Percentiles rank a stretch among this genome's conserved stretches.
phyloP scores from a whole-genome alignment of 345 rosid species.

The Microthlaspi erraticum region DNA sequence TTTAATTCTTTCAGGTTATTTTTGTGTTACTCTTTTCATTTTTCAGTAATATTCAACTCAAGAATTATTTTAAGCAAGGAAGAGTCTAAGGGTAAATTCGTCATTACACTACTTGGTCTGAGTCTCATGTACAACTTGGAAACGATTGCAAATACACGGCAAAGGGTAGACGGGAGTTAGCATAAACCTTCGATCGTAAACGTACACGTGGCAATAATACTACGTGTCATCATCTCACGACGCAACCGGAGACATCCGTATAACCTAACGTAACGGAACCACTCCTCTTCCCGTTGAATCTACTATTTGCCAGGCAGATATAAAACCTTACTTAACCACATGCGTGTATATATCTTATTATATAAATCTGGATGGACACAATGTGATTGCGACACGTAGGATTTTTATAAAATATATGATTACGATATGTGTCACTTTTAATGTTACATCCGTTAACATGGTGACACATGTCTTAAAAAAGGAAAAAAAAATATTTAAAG shows the following conservation, averaged over 20 bases:
- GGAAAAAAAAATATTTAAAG: too few species aligned
- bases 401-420: too few species aligned
- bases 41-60: too few species aligned
- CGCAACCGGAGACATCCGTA: background rate
- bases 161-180: conserved; percentile 17
- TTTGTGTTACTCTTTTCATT: too few species aligned
- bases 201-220: conserved; percentile 18
- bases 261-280: conserved; percentile 42
- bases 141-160: conserved; percentile 32
- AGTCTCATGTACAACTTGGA: conserved; percentile 30
- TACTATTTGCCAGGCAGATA: conserved; percentile 3
- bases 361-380: too few species aligned
- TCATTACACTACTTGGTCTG: background rate
- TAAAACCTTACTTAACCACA: conserved; percentile 9
- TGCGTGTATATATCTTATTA: background rate
- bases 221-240: conserved; percentile 26
- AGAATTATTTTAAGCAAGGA: background rate
- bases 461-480: too few species aligned
- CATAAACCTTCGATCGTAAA: background rate
- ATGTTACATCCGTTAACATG: too few species aligned
- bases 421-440: too few species aligned
- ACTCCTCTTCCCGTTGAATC: conserved; percentile 34
- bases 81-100: conserved; percentile 26
- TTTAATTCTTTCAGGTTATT: too few species aligned
- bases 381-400: too few species aligned